phyloP scores from a whole-genome alignment of 495 filamentous ascomycete species.

The Aspergillus biplanus region DNA sequence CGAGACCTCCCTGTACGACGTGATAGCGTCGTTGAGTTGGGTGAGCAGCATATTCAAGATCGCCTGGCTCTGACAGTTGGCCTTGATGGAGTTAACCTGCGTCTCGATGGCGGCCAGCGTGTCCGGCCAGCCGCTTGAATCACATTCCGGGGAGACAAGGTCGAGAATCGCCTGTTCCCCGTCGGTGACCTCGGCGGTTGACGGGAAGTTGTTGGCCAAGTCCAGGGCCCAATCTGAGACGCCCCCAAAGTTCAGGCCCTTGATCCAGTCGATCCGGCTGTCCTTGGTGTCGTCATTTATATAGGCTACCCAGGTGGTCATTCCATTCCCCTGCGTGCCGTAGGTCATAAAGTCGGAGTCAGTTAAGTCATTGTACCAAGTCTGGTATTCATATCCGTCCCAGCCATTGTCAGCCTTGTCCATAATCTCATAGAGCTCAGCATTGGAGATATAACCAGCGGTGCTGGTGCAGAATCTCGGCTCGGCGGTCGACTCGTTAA shows the following conservation, averaged over 20 bases:
- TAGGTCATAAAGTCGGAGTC: not conserved
- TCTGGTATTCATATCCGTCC: not conserved
- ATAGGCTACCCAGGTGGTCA: constrained; percentile 34
- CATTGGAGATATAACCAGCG: not conserved
- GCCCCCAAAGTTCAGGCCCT: constrained; percentile 29
- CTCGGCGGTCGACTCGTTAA: not conserved
- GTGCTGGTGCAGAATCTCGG: constrained; percentile 8
- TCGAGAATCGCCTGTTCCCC: not conserved
- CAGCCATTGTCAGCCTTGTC: not conserved
- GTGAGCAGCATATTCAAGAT: not conserved
- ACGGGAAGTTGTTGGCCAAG: constrained; percentile 39
- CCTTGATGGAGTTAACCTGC: not conserved
- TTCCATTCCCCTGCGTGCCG: not conserved
- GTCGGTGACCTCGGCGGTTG: not conserved
- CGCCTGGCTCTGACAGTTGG: not conserved
- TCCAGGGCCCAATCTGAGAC: constrained; percentile 37
- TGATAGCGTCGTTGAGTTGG: not conserved
- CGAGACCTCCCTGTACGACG: not conserved
- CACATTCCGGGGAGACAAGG: not conserved
- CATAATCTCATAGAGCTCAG: not conserved
- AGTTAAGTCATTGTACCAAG: not conserved
- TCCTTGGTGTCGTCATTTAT: constrained; percentile 37
- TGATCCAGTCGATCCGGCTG: constrained; percentile 21
- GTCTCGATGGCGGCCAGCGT: not conserved
- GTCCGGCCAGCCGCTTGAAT: not conserved